These are phyloP conservation scores for Suhomyces canberraensis DNA, from an alignment of 805 yeast genomes.

Conservation along the genomic window DNA sequence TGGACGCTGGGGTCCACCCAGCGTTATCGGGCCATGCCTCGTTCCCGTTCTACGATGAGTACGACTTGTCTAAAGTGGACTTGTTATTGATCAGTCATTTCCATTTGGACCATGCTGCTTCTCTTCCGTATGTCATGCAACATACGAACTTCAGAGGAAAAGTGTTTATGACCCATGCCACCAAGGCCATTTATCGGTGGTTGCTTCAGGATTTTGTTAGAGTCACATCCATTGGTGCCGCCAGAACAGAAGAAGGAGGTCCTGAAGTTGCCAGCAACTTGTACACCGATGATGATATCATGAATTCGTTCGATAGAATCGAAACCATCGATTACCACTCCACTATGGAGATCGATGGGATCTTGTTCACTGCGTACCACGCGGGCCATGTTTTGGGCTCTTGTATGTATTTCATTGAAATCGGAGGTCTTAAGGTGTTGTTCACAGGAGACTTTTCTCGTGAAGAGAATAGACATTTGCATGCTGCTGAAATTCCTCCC, in stretches of 20 bases:
- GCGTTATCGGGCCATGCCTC: conserved; percentile 88
- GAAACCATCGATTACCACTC: conserved; percentile 96
- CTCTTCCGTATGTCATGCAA: conserved; percentile 96
- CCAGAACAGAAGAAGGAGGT: conserved; percentile 16
- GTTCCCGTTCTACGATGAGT: conserved; percentile 93
- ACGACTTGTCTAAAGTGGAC: conserved; percentile 84
- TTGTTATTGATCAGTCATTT: conserved; percentile 86
- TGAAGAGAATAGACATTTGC: conserved; percentile 92
- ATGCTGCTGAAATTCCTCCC: conserved; percentile 92
- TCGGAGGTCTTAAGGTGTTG: conserved; percentile 83
- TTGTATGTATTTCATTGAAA: conserved; percentile 94
- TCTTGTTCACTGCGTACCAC: conserved; percentile 94
- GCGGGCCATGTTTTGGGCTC: conserved; percentile 99
- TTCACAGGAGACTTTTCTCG: conserved; percentile 98
- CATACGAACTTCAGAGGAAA: conserved; percentile 92
- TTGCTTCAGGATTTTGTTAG: conserved; percentile 88
- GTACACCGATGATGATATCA: conserved; percentile 87
- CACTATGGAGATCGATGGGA: conserved; percentile 90
- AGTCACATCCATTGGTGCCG: conserved; percentile 66
- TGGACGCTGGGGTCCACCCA: conserved; percentile 98
- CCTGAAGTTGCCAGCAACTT: conserved; percentile 42
- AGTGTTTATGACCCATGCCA: conserved; percentile 98
- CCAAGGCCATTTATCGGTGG: conserved; percentile 97
- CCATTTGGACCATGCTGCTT: conserved; percentile 97
- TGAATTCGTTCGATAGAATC: conserved; percentile 80